phyloP scores from a whole-genome alignment of 1,284 basidiomycete species.

The Cryptococcus floricola region DNA sequence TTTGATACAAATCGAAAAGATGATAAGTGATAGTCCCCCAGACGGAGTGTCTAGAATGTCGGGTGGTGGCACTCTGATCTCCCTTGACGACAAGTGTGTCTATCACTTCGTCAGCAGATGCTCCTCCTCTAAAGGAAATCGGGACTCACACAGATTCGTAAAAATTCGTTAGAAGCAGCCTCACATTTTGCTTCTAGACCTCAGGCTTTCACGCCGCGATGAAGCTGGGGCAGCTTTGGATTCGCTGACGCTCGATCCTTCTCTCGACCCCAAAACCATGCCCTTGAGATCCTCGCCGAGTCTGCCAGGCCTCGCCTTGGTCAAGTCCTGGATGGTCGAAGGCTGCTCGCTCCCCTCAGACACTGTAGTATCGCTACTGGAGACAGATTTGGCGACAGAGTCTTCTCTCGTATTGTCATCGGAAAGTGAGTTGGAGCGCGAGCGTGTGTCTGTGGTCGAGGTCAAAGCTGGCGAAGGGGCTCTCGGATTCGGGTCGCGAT shows the following conservation, averaged over 20 bases:
- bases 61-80: no score
- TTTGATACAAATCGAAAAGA: no score
- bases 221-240: neutral
- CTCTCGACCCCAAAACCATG: neutral
- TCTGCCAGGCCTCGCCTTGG: neutral
- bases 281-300: neutral
- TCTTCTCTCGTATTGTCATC: neutral
- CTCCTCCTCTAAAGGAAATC: no score
- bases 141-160: no score
- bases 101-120: no score
- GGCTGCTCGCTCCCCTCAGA: neutral
- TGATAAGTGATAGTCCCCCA: no score
- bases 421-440: slow-evolving; percentile 3
- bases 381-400: neutral
- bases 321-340: neutral
- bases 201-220: neutral
- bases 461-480: slow-evolving; percentile 6
- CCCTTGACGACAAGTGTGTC: no score
- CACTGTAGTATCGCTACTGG: neutral
- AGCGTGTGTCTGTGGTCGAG: slow-evolving; percentile 7
- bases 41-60: no score
- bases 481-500: neutral
- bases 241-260: neutral
- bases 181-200: neutral
- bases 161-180: no score